phyloP scores from a whole-genome alignment of 352 stramenopile genomes.

The Thalassiosira ordinaria region DNA sequence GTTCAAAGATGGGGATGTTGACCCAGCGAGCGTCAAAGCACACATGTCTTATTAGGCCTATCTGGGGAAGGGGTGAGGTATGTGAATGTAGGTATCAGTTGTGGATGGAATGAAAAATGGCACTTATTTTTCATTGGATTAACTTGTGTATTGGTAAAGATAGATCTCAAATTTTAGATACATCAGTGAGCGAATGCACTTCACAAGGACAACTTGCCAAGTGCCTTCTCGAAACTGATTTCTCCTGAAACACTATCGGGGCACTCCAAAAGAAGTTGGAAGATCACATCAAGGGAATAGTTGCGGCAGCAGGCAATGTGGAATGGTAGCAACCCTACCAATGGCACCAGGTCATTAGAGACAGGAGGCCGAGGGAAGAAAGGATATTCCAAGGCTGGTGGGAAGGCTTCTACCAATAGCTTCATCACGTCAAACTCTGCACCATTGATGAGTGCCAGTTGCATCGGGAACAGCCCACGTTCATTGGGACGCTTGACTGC shows the following conservation, averaged over 20 bases:
- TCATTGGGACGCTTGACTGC: conserved; percentile 15
- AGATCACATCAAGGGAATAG: conserved; percentile 33
- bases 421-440: conserved; percentile 22
- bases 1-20: conserved; percentile 92
- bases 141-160: neutral
- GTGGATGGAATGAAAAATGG: neutral
- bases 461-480: conserved; percentile 26
- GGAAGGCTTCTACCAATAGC: conserved; percentile 14
- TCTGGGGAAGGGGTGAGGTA: neutral
- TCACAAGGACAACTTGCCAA: neutral
- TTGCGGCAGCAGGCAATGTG: conserved; percentile 26
- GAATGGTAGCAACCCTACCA: conserved; percentile 37
- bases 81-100: conserved; percentile 1
- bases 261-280: neutral
- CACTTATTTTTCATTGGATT: conserved; percentile 15
- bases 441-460: conserved; percentile 19
- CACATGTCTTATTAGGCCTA: conserved; percentile 88
- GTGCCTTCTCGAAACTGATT: neutral
- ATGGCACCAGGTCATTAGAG: neutral
- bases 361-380: conserved; percentile 10
- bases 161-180: neutral
- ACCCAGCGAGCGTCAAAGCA: conserved; percentile 89
- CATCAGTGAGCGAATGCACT: too few species aligned
- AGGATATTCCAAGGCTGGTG: conserved; percentile 7
- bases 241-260: neutral